A percentile compares a stretch with the other conserved stretches of the same genome.
phyloP scores from a whole-genome alignment of 2,329 filamentous ascomycete genomes.

The Colletotrichum agaves region DNA sequence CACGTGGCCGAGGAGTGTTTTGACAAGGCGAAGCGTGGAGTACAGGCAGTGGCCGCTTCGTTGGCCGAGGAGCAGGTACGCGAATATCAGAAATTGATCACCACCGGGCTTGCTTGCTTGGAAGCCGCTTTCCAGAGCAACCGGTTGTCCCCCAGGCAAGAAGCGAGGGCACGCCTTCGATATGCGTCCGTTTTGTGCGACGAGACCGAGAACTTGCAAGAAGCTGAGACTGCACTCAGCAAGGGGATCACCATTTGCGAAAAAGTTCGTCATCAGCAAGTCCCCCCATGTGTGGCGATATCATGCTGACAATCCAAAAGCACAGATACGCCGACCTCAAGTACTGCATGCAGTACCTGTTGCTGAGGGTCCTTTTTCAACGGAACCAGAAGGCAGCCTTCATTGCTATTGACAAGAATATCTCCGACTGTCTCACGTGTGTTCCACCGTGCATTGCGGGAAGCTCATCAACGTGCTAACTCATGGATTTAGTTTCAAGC shows the following conservation, averaged over 20 bases:
- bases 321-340: constrained; percentile 74
- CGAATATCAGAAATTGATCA: constrained; percentile 78
- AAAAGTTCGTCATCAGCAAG: constrained; percentile 56
- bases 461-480: constrained; percentile 5
- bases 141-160: constrained; percentile 70
- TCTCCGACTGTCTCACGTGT: constrained; percentile 74
- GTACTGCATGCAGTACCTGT: constrained; percentile 80
- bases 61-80: constrained; percentile 63
- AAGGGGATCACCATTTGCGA: constrained; percentile 78
- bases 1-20: constrained; percentile 83
- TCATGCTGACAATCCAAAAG: constrained; percentile 45
- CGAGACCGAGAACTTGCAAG: constrained; percentile 80
- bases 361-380: constrained; percentile 76
- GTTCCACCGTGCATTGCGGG: constrained; percentile 41
- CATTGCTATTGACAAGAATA: constrained; percentile 76
- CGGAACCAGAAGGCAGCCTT: constrained; percentile 78
- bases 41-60: constrained; percentile 58
- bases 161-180: constrained; percentile 75
- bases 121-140: constrained; percentile 74
- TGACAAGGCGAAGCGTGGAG: constrained; percentile 69
- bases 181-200: constrained; percentile 78
- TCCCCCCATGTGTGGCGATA: not conserved
- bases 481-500: constrained; percentile 62
- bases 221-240: constrained; percentile 76
- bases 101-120: constrained; percentile 78